phyloP scores from a whole-genome alignment of 257 asterid species.

The Solanum etuberosum region DNA sequence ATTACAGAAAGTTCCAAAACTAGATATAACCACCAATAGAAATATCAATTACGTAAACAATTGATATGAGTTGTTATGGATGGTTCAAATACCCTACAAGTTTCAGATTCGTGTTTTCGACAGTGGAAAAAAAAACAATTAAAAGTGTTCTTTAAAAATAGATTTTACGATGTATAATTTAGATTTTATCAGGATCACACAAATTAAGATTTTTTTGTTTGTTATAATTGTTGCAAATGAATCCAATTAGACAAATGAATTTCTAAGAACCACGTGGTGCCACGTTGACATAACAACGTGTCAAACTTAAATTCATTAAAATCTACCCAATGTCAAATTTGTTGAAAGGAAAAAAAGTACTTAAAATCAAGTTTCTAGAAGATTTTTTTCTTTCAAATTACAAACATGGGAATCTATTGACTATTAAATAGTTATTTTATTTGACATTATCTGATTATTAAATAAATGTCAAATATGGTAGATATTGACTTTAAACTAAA shows the following conservation, averaged over 20 bases:
- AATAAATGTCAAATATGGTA: background rate
- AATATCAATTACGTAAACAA: background rate
- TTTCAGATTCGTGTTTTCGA: background rate
- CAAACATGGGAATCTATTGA: background rate
- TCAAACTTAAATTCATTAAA: background rate
- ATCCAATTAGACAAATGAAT: background rate
- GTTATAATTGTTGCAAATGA: background rate
- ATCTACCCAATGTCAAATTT: background rate
- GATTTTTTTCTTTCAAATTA: background rate
- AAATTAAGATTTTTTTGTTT: background rate
- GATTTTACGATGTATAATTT: background rate
- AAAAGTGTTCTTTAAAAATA: background rate
- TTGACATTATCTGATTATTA: background rate
- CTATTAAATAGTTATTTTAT: background rate
- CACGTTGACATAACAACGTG: slow-evolving; percentile 2
- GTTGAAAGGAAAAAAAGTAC: background rate
- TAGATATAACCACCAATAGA: background rate
- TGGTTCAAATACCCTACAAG: background rate
- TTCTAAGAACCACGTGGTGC: background rate
- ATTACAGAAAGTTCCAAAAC: background rate
- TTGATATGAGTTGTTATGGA: accelerated
- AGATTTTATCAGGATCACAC: background rate
- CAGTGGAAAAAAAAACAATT: background rate
- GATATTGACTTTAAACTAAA: background rate
- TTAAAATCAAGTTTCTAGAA: background rate